phyloP scores from a whole-genome alignment of 805 yeast species.

The Komagataella pseudopastoris region DNA sequence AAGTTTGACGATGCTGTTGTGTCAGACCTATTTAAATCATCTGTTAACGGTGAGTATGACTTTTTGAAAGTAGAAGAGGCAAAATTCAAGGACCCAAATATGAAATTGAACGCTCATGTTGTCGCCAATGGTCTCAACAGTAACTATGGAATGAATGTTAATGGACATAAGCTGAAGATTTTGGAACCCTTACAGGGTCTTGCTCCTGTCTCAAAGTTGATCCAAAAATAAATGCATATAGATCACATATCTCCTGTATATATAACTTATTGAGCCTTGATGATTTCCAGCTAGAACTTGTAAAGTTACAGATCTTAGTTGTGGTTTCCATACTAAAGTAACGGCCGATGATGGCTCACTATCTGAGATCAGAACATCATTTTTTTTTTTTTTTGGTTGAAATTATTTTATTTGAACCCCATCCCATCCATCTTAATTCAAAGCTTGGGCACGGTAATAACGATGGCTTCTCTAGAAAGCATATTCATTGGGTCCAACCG shows the following conservation, averaged over 20 bases:
- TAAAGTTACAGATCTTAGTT: too few species aligned
- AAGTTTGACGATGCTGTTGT: constrained; percentile 3
- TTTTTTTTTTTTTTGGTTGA: not conserved
- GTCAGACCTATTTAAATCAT: constrained; percentile 2
- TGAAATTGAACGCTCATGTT: constrained; percentile 5
- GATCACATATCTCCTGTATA: not conserved
- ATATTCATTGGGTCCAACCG: constrained; percentile 63
- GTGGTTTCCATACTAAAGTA: too few species aligned
- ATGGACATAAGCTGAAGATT: not conserved
- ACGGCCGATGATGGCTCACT: not conserved
- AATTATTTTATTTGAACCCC: not conserved
- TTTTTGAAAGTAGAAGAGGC: constrained; percentile 2
- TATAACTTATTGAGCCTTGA: not conserved
- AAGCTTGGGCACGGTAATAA: not conserved
- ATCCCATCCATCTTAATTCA: not conserved
- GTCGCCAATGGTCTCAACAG: constrained; percentile 5
- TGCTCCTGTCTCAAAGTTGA: not conserved
- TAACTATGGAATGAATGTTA: constrained; percentile 2
- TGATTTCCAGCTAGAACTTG: too few species aligned
- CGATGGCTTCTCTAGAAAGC: constrained; percentile 28
- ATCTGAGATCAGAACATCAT: not conserved
- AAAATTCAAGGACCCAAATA: constrained; percentile 3
- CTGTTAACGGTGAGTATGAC: constrained; percentile 5
- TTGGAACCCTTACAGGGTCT: not conserved
- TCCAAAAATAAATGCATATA: not conserved